Conservation (phyloP, 2,329 filamentous ascomycete genomes). For the Hawksworthiomyces lignivorus region DNA sequence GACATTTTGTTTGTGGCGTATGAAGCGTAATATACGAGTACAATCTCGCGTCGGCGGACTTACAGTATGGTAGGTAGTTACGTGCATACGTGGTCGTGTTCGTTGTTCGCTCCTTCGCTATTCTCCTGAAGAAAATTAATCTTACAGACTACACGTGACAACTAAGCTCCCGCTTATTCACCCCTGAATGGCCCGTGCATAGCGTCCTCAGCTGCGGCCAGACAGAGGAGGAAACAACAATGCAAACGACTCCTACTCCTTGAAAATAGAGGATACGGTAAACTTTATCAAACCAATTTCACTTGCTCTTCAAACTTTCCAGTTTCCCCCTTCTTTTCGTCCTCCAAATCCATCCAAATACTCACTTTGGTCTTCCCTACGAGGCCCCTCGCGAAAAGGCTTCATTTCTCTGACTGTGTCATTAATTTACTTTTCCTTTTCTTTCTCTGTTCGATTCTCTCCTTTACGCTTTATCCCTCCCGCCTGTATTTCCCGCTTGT, state of each 20-base stretch:
- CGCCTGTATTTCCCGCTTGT: constrained; percentile 10
- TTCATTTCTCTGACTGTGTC: constrained; percentile 13
- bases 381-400: no score
- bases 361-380: no score
- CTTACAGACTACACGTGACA: constrained; percentile 11
- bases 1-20: no score
- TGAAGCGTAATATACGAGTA: no score
- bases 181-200: constrained; percentile 15
- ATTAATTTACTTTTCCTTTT: constrained; percentile 7
- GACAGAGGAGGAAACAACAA: constrained; percentile 7
- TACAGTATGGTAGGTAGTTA: no score
- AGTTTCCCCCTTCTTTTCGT: constrained; percentile 6
- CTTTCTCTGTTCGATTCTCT: not conserved
- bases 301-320: constrained; percentile 6
- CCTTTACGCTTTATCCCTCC: not conserved
- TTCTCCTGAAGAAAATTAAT: constrained; percentile 4
- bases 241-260: constrained; percentile 6
- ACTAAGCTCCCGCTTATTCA: constrained; percentile 9
- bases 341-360: constrained; percentile 7
- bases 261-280: constrained; percentile 15
- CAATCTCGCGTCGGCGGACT: no score
- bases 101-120: constrained; percentile 1
- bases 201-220: constrained; percentile 10
- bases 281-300: constrained; percentile 14
- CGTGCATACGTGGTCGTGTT: not conserved